These are phyloP conservation scores for Saksenaea vasiformis DNA, from an alignment of 371 early-diverging fungal species.

Conservation along the genomic window DNA sequence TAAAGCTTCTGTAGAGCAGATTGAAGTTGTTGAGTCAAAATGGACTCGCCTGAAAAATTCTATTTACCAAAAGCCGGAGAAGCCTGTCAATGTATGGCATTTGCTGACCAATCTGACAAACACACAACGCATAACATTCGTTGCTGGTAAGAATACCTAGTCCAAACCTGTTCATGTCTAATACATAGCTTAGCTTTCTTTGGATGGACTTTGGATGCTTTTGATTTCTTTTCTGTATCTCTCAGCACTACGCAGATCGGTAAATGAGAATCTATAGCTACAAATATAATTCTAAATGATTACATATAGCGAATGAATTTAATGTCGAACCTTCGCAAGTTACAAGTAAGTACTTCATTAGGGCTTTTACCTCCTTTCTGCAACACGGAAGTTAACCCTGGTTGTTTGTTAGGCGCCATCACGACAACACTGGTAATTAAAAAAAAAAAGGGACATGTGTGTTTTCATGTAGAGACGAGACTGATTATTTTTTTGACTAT, in stretches of 20 bases:
- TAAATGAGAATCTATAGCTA: constrained; percentile 9
- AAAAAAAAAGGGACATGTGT: background rate
- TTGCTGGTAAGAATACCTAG: constrained; percentile 30
- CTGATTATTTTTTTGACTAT: constrained; percentile 4
- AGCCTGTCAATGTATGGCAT: constrained; percentile 36
- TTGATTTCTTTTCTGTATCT: constrained; percentile 71
- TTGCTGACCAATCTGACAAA: constrained; percentile 35
- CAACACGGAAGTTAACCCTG: background rate
- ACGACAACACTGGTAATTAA: constrained; percentile 41
- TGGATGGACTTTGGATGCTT: constrained; percentile 77
- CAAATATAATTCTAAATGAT: constrained; percentile 12
- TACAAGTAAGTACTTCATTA: constrained; percentile 42
- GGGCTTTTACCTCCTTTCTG: background rate
- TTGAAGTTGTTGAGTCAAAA: background rate
- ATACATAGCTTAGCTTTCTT: constrained; percentile 49
- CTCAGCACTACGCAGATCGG: constrained; percentile 47
- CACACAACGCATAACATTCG: constrained; percentile 43
- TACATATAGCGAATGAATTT: constrained; percentile 55
- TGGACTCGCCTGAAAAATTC: background rate
- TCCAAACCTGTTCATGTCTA: background rate
- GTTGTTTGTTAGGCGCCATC: constrained; percentile 35
- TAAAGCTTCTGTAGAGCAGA: background rate
- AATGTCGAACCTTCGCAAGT: constrained; percentile 55
- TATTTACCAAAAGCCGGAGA: constrained; percentile 36
- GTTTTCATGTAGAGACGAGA: background rate